Conservation (phyloP, 2,329 filamentous ascomycete genomes). For the Botryotinia calthae region DNA sequence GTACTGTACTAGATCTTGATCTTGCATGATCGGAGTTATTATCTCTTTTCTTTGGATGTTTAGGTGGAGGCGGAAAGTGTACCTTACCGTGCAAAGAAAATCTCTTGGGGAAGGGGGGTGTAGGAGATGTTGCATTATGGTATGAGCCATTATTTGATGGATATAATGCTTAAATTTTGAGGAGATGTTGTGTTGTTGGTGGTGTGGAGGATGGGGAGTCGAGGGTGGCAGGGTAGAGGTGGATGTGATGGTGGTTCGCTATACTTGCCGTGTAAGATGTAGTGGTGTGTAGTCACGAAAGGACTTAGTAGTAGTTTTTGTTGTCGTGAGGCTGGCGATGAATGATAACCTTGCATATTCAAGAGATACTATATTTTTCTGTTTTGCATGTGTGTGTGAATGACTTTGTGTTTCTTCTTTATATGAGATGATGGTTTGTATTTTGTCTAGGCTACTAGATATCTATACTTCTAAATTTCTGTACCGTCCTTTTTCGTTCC, state of each 20-base stretch:
- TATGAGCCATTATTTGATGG: neutral
- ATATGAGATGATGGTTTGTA: neutral
- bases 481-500: neutral
- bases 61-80: neutral
- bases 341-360: neutral
- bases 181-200: neutral
- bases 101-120: neutral
- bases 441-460: neutral
- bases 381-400: neutral
- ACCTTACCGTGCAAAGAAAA: neutral
- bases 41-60: slow-evolving; percentile 16
- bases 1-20: slow-evolving; percentile 14
- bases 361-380: neutral
- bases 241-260: neutral
- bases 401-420: neutral
- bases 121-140: slow-evolving; percentile 1
- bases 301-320: neutral
- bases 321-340: neutral
- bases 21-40: slow-evolving; percentile 13
- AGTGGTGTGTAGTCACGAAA: neutral
- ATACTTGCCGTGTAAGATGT: neutral
- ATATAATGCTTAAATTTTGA: slow-evolving; percentile 19
- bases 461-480: neutral
- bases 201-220: neutral
- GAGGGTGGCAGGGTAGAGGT: neutral